Base-by-base conservation (phyloP, 2,329 filamentous ascomycete species). In the Fusarium miscanthi region DNA sequence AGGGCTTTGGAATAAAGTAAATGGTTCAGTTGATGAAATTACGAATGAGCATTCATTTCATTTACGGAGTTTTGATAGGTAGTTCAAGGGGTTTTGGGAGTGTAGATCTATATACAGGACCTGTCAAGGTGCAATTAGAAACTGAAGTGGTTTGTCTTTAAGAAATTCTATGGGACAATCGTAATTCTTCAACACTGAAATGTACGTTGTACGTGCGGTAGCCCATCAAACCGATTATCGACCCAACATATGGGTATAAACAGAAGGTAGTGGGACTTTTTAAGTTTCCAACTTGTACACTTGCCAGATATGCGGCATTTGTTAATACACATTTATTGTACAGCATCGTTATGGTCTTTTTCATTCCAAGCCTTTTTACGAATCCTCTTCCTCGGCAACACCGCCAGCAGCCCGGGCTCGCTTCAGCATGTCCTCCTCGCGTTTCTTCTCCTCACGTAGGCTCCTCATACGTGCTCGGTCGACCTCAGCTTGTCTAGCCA, bases 1-100 rank as follows among this genome's bases (percentile, higher is more conserved):
- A 97, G 80, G 95, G 95, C 6, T 98, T 98, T 86, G 94, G 94
- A 37, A 85, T 98, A 80, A 96, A 95, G 80, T 95, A 79, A 85
- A 46, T 40, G 54, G 53, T 35, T 57, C 49, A 59, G 51, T 63
- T 72, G 54, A 77, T 31, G 72, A 75, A 51, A 63, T 59, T 58
- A 76, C 38, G 74, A 74, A 43, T 42, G 43, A 46, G 59, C 57
- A 56, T 76, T 43, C 48, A 45, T 51, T 69, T 64, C 61, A 63
- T 59, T 51, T 56, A 66, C 38, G 74, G 70, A 74, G 74, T 75
- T 74, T 68, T 66, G 48, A 64, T 33, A 54, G 46, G 64, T 23
- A 60, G 56, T 31, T 30, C 30, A 30, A 33, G 33, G 37, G 27
- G 56, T 31, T 30, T 35, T 43, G 41, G 56, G 56, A 54, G 56